phyloP scores from a whole-genome alignment of 768 basidiomycete genomes.

The Chlorophyllum brunneum region DNA sequence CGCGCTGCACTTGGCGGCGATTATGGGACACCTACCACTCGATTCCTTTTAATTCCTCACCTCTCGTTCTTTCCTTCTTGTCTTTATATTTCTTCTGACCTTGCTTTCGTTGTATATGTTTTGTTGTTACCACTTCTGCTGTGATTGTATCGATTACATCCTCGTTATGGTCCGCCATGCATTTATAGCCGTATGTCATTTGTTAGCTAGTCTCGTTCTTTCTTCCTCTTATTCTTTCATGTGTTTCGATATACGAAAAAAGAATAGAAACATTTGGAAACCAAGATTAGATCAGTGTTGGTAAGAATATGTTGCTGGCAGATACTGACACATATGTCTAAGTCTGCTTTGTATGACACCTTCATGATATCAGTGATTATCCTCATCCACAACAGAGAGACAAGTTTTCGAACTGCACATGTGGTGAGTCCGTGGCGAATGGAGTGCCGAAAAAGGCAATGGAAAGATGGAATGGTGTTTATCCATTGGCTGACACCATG shows the following conservation, averaged over 20 bases:
- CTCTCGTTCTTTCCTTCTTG: not conserved
- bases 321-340: too few relatives aligned
- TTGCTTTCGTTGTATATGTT: conserved; percentile 10
- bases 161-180: not conserved
- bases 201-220: not conserved
- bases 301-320: too few relatives aligned
- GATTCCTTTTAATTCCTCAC: not conserved
- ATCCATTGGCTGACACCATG: not conserved
- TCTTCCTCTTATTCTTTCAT: not conserved
- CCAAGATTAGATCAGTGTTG: too few relatives aligned
- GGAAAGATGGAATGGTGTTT: not conserved
- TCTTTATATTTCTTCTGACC: not conserved
- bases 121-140: conserved; percentile 5
- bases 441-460: not conserved
- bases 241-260: conserved; percentile 2
- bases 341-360: too few relatives aligned
- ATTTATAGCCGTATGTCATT: conserved; percentile 7
- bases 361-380: too few relatives aligned
- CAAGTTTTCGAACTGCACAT: not conserved
- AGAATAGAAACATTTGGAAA: conserved; percentile 2
- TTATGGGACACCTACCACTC: not conserved
- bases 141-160: conserved; percentile 12
- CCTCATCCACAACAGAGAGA: too few relatives aligned
- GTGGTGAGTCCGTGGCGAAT: not conserved
- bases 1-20: not conserved